A percentile compares a stretch with the other conserved stretches of the same genome.
phyloP scores from a whole-genome alignment of 192 early-diverging fungal species.

The Chytriomyces hyalinus region DNA sequence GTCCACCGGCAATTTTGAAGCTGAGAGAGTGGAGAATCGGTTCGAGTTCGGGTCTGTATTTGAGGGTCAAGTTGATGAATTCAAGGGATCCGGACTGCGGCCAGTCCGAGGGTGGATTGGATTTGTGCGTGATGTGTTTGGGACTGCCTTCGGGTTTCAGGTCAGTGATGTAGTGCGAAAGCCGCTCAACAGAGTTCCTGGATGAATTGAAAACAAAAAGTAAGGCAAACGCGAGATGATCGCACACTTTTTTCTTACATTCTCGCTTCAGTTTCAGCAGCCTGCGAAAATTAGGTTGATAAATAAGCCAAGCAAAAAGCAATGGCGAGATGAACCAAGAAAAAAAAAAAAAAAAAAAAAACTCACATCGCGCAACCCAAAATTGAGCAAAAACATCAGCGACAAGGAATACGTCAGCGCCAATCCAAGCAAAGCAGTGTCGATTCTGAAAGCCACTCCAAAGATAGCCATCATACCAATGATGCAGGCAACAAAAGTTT shows the following conservation, averaged over 20 bases:
- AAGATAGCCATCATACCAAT: neutral
- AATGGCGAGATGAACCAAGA: neutral
- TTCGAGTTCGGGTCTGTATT: constrained; percentile 58
- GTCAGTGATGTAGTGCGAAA: neutral
- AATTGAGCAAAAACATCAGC: constrained; percentile 3
- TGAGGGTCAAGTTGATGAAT: constrained; percentile 63
- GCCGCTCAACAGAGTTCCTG: neutral
- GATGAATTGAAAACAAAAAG: too few species aligned
- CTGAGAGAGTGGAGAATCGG: constrained; percentile 74
- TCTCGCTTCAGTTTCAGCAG: too few species aligned
- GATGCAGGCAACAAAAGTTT: constrained; percentile 28
- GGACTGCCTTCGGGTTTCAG: neutral
- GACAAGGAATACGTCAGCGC: neutral
- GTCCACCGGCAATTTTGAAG: constrained; percentile 66
- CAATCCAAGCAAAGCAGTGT: constrained; percentile 1
- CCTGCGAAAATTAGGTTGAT: too few species aligned
- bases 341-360: neutral
- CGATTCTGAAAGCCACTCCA: constrained; percentile 11
- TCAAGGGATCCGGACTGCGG: constrained; percentile 51
- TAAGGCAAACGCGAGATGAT: too few species aligned
- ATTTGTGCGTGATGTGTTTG: neutral
- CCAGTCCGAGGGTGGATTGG: constrained; percentile 11
- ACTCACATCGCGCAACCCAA: neutral
- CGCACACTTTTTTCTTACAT: too few species aligned
- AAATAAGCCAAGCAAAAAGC: neutral